Base-by-base conservation (phyloP, 129 eudicot genomes). In the Heracleum sosnowskyi region DNA sequence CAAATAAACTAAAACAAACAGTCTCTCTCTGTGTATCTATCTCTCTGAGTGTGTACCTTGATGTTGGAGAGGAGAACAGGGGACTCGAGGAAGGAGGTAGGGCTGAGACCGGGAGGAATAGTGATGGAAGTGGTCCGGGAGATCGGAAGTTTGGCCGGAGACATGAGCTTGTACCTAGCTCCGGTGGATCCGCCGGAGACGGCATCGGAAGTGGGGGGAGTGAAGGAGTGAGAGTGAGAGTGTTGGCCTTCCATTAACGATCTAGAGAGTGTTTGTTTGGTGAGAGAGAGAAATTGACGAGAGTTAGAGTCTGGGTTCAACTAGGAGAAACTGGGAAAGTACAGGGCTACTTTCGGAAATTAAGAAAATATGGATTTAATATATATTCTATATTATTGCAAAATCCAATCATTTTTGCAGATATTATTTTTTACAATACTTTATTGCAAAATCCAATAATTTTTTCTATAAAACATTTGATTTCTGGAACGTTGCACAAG, bases 91-190 rank as follows among this genome's bases (percentile, higher is more conserved):
- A 95, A 95, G 47, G 98, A 95, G 76, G 97, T 85, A 42, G 98
- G 98, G 78, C 97, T 95, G 82, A 95, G 92, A 31, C 93, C 93
- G 9, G 96, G 97, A 69, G 98, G 97, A 15, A 91, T 84, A 20
- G 91, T 89, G 81, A 88, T 81, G 49, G 86, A 81, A n/a, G 96
- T 37, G 2, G 96, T 88, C 87, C 98, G 75, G 3, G 97, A 87
- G 89, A 95, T 95, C 80, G 98, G 98, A 2, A 95, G 97, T 77
- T 91, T 91, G 75, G 98, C 98, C 39, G 98, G 98, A 4, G 98
- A 90, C 98, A 95, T 88, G 51, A 95, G 97, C 86, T 91, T 90
- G 83, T 95, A 95, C 84, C 79, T 86, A 37, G 98, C 98, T 35
- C 93, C 86, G 74, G 77, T 79, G 40, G 87, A 87, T 77, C 84